These are phyloP conservation scores for Serendipita sp. DNA, from an alignment of 768 basidiomycete genomes.

Conservation along the genomic window DNA sequence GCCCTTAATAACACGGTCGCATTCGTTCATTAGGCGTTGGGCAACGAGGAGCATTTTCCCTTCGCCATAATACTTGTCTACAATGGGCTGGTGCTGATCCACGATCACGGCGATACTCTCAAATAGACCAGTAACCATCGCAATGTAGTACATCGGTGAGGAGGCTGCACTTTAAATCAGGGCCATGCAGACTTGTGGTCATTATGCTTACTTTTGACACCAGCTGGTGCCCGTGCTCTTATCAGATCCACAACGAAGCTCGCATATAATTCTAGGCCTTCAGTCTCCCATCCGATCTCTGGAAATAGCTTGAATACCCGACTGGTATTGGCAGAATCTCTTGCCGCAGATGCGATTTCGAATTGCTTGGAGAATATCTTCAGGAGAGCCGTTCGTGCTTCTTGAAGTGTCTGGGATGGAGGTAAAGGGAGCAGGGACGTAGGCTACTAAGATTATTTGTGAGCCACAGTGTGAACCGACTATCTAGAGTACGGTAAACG, in stretches of 20 bases:
- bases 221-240: conserved; percentile 54
- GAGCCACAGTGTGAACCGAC: conserved; percentile 7
- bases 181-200: not conserved
- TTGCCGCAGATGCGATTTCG: conserved; percentile 57
- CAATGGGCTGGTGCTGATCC: conserved; percentile 92
- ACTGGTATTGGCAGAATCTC: conserved; percentile 75
- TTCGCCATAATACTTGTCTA: conserved; percentile 91
- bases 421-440: conserved; percentile 77
- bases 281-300: conserved; percentile 80
- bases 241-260: conserved; percentile 87
- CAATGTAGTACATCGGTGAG: conserved; percentile 82
- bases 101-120: conserved; percentile 93
- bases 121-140: conserved; percentile 77
- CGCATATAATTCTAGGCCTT: conserved; percentile 85
- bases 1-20: conserved; percentile 64
- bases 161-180: conserved; percentile 44
- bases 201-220: conserved; percentile 53
- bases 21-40: conserved; percentile 60
- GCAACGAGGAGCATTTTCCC: conserved; percentile 79
- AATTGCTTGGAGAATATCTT: conserved; percentile 68
- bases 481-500: conserved; percentile 18
- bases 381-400: conserved; percentile 58
- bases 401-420: conserved; percentile 66
- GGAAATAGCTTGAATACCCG: conserved; percentile 97
- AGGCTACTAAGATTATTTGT: conserved; percentile 37